These are phyloP conservation scores for Russula earlei DNA, from an alignment of 768 basidiomycete genomes.

Conservation along the genomic window DNA sequence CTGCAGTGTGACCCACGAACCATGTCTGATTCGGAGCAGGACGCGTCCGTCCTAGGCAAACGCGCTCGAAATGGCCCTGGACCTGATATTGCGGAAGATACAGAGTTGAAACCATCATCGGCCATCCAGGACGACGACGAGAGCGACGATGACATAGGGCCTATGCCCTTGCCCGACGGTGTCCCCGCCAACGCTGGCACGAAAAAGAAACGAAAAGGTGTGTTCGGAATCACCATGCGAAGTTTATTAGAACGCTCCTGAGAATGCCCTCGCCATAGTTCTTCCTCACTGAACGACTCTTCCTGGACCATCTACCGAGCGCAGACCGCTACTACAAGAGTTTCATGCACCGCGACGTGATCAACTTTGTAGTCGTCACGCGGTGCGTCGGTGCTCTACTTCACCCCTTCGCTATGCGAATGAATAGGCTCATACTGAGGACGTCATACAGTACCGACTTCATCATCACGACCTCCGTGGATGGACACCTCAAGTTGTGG, in stretches of 20 bases:
- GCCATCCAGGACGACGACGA: conserved; percentile 40
- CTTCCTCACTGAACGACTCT: conserved; percentile 89
- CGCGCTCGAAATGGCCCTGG: conserved; percentile 37
- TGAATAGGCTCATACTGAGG: background rate
- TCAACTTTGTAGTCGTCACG: conserved; percentile 85
- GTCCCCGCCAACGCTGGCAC: conserved; percentile 29
- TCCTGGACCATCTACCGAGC: conserved; percentile 84
- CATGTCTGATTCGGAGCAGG: conserved; percentile 34
- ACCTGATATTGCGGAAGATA: conserved; percentile 21
- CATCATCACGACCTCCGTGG: conserved; percentile 86
- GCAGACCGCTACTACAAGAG: conserved; percentile 94
- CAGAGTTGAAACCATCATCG: conserved; percentile 23
- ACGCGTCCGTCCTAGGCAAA: conserved; percentile 54
- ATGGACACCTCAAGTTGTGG: conserved; percentile 97
- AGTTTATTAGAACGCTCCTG: background rate
- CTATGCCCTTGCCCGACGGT: conserved; percentile 71
- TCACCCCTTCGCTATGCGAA: background rate
- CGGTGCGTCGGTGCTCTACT: conserved; percentile 41
- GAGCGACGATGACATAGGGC: conserved; percentile 75
- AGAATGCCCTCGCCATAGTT: conserved; percentile 37
- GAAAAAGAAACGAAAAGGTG: conserved; percentile 84
- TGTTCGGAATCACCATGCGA: background rate
- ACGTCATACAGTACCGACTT: conserved; percentile 67
- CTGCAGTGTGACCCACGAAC: background rate
- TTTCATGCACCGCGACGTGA: conserved; percentile 93